Evolutionary conservation across 2,329 filamentous ascomycete species (phyloP).

Genomic region (Phaeosphaeria sp.): DNA sequence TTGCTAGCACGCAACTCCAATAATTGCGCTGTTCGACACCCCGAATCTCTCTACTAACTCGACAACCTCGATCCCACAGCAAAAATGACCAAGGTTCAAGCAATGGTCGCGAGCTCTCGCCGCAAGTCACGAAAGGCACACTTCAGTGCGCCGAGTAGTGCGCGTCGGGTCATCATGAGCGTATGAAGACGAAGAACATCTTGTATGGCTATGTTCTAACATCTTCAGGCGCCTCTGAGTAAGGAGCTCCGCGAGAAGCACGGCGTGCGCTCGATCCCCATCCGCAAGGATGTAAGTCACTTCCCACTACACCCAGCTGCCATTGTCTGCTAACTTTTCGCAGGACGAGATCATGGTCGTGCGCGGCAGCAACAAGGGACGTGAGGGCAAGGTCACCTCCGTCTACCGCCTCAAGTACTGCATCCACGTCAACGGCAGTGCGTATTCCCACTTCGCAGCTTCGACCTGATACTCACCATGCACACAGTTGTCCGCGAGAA

Average conservation of each 20-base stretch:
- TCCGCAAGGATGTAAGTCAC: conserved; percentile 79
- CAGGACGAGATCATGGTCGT: conserved; percentile 85
- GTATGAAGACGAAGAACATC: conserved; percentile 69
- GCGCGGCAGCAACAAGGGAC: conserved; percentile 94
- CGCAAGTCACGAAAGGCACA: conserved; percentile 99
- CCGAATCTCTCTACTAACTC: conserved; percentile 33
- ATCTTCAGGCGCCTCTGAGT: conserved; percentile 49
- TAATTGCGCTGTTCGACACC: conserved; percentile 22
- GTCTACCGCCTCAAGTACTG: conserved; percentile 86
- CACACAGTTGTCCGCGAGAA: conserved; percentile 84
- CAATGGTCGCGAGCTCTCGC: conserved; percentile 75
- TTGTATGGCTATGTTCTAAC: conserved; percentile 39
- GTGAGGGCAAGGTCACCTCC: conserved; percentile 96
- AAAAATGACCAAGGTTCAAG: conserved; percentile 77
- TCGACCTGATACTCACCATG: conserved; percentile 26
- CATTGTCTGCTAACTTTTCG: conserved; percentile 34
- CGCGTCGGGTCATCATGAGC: conserved; percentile 91
- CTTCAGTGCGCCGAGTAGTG: conserved; percentile 93
- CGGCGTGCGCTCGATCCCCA: conserved; percentile 89
- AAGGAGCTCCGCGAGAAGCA: conserved; percentile 98
- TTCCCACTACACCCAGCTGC: conserved; percentile 38
- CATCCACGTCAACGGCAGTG: conserved; percentile 88
- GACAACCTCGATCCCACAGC: conserved; percentile 44
- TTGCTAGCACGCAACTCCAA: conserved; percentile 14
- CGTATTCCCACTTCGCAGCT: conserved; percentile 18